These are phyloP conservation scores for Phyllosticta paracitricarpa DNA, from an alignment of 2,329 filamentous ascomycete species.

Conservation along the genomic window DNA sequence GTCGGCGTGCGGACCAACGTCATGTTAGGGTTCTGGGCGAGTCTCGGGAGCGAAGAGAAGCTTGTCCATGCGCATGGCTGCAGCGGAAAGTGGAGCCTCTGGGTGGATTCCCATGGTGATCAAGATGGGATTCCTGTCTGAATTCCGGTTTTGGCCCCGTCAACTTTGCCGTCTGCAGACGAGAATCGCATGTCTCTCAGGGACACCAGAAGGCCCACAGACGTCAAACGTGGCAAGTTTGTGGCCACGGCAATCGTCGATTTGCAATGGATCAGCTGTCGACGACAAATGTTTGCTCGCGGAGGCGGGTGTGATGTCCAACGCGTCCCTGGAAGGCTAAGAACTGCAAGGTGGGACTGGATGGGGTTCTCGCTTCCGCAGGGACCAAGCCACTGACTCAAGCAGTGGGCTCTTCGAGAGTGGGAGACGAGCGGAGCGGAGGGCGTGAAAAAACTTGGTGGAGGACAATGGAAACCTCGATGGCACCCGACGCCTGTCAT, in stretches of 20 bases:
- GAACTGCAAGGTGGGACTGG: background rate
- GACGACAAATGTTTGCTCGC: background rate
- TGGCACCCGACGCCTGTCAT: no score
- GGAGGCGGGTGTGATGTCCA: background rate
- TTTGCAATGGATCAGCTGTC: background rate
- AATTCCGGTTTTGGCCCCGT: background rate
- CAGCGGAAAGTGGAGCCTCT: background rate
- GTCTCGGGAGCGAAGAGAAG: background rate
- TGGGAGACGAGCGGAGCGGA: background rate
- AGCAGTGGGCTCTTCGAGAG: background rate
- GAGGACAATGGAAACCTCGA: no score
- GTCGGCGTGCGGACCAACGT: background rate
- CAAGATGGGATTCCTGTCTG: background rate
- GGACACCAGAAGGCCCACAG: background rate
- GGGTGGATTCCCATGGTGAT: background rate
- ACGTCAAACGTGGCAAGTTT: background rate
- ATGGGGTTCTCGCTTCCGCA: background rate
- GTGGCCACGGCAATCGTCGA: background rate
- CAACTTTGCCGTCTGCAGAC: background rate
- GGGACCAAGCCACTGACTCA: background rate
- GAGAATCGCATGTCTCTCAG: background rate
- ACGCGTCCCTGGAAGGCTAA: background rate
- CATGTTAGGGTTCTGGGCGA: background rate
- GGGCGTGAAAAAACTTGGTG: background rate
- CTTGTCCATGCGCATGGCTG: background rate